Base-by-base conservation (phyloP, 805 yeast species). In the Ogataea populi-albae region DNA sequence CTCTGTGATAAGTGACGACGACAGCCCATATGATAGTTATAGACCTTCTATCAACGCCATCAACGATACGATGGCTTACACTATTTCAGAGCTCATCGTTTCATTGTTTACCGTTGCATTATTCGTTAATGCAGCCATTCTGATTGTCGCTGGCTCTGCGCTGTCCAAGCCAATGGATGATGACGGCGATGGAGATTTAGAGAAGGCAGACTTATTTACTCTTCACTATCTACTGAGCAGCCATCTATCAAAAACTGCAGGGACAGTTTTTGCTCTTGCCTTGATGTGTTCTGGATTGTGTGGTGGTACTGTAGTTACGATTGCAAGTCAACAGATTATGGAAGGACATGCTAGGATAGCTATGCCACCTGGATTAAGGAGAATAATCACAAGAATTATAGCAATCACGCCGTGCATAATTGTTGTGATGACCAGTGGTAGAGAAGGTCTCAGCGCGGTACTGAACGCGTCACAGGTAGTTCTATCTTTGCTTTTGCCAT, bases 291-390 rank as follows among this genome's bases (percentile, higher is more conserved):
- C 91, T 10, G 97, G 97, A n/a, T 91, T 88, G 54, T 81, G 93
- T 51, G 96, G 96, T 2, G 96, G 96, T 26, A 85, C 91, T 25
- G 95, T 88, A 14, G 88, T 95, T 55, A 89, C 96, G 0, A 71
- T 89, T 51, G 89, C 96, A 2, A 95, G 96, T 23, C 96, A 88
- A 57, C 86, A 86, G 78, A 94, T 88, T 6, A 79, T 86, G 52
- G 96, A 88, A 58, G 97, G 97, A 1, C 89, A 87, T 50, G 68
- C 86, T 17, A 68, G 74, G 41, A 85, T 95, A 84, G 66, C 83
- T 5, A 71, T 87, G 41, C 77, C 84, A 23, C 96, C 97, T 2
- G 88, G 88, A 64, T 67, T 82, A 2, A 74, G 95, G 37, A 71
- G 96, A 42, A 65, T 88, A 27, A 67, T 86, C 17, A 88, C 96